phyloP scores from a whole-genome alignment of 108 stramenopile species.

The Parietichytrium sp. region DNA sequence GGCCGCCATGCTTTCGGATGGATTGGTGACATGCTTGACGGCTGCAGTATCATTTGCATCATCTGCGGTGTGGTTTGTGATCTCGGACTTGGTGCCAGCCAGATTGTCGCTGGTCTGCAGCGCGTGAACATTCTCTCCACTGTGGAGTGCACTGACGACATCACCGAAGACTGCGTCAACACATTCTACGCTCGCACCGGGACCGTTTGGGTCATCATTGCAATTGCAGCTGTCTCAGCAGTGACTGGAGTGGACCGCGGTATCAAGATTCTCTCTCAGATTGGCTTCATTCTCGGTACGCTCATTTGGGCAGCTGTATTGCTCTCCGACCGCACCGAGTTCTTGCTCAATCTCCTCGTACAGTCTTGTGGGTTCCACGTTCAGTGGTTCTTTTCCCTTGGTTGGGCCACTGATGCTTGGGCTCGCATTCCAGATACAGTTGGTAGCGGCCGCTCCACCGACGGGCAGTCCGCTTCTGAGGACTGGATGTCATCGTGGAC shows the following conservation, averaged over 20 bases:
- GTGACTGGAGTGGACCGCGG: conserved; percentile 62
- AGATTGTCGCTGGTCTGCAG: conserved; percentile 57
- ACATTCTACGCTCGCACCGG: not conserved
- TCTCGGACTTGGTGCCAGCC: conserved; percentile 63
- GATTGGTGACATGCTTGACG: conserved; percentile 67
- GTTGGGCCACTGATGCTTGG: conserved; percentile 6
- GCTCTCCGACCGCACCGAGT: conserved; percentile 65
- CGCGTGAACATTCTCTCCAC: not conserved
- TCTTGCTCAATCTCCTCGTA: conserved; percentile 56
- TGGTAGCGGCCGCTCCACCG: conserved; percentile 53
- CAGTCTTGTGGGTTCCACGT: conserved; percentile 59
- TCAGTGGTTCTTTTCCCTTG: conserved; percentile 53
- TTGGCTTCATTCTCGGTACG: conserved; percentile 59
- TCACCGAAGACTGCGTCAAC: not conserved
- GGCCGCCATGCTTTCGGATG: conserved; percentile 68
- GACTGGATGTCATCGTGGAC: conserved; percentile 68
- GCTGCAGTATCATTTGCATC: conserved; percentile 60
- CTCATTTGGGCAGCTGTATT: conserved; percentile 55
- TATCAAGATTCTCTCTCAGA: conserved; percentile 62
- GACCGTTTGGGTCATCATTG: conserved; percentile 62
- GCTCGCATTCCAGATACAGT: conserved; percentile 6
- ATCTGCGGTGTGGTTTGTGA: conserved; percentile 65
- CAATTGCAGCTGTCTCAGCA: conserved; percentile 58
- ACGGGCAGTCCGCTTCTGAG: conserved; percentile 47
- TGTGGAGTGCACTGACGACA: not conserved